Conservation (phyloP, 371 early-diverging fungal species). For the Mortierella sp. region DNA sequence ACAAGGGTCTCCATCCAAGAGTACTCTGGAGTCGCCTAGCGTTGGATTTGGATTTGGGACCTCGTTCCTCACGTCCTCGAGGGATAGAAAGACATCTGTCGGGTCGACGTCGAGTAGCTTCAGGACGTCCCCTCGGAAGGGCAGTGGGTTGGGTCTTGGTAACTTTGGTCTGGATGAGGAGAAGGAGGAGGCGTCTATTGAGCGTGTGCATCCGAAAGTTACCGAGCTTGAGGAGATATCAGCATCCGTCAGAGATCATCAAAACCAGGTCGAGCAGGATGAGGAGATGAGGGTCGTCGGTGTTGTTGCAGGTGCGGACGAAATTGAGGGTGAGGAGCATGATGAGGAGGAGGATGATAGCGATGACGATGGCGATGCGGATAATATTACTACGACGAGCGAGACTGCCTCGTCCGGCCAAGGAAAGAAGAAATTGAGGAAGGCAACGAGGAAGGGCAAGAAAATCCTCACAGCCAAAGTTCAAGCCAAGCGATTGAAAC, state of each 20-base stretch:
- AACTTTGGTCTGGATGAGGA: background rate
- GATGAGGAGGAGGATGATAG: background rate
- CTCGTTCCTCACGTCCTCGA: constrained; percentile 23
- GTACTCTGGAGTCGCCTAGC: background rate
- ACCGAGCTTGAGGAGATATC: background rate
- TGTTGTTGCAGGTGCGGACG: background rate
- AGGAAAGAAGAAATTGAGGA: background rate
- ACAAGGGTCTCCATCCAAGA: constrained; percentile 8
- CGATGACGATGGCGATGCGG: background rate
- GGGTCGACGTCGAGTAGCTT: background rate
- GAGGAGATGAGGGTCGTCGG: constrained; percentile 7
- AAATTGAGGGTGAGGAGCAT: background rate
- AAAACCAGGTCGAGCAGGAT: background rate
- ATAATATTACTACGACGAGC: background rate
- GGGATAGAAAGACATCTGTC: constrained; percentile 11
- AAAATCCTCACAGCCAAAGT: background rate
- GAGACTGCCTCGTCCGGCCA: background rate
- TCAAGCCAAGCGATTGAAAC: background rate
- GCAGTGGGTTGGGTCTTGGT: background rate
- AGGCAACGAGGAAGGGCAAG: background rate
- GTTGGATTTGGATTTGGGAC: constrained; percentile 49
- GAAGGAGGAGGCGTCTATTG: background rate
- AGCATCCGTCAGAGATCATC: background rate
- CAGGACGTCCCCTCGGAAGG: background rate
- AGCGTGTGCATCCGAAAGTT: background rate